Evolutionary conservation across 2,329 filamentous ascomycete genomes (phyloP), one percentile per base, ranked within the genome.

Genomic region (Tolypocladium amazonense): DNA sequence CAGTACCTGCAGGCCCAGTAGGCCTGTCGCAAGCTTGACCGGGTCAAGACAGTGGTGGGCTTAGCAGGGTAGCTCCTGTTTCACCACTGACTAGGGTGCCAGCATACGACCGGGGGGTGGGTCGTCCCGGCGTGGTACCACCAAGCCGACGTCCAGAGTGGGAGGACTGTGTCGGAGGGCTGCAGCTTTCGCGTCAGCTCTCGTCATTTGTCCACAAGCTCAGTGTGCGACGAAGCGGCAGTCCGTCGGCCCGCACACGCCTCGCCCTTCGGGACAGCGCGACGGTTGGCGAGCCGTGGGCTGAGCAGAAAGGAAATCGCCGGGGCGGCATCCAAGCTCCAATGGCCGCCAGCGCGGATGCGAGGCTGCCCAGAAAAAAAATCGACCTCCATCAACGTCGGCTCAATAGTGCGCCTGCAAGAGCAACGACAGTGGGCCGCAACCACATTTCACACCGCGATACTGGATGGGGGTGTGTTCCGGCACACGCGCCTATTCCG

Each of bases 101-200:
- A 57, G 59, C 59, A 59, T 58, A 37, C 57, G 61, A 56, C 59
- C 56, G 25, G 57, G 57, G 63, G 62, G 66, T 65, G 67, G 66
- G 61, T 61, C 61, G 54, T 64, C 60, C 58, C 60, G 65, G 60
- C 63, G 59, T 65, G 62, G 59, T 65, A 63, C 61, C 59, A 58
- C 62, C 57, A 63, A 47, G 38, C 45, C 50, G 58, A 47, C 58
- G n/a, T 57, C 56, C 35, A 56, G 54, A 61, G 62, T 61, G 64
- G 60, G 62, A 64, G 63, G 64, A 65, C 66, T 67, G 67, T 67
- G 63, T 61, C 65, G 65, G 62, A 64, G 67, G 64, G 65, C 67
- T 67, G 65, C 65, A 65, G 66, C 56, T 55, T 56, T 58, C 53
- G 59, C 57, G 59, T 52, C 61, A 57, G 59, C 61, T 58, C 33